These are phyloP conservation scores for Fusarium graminum DNA, from an alignment of 2,329 filamentous ascomycete genomes.

Conservation along the genomic window DNA sequence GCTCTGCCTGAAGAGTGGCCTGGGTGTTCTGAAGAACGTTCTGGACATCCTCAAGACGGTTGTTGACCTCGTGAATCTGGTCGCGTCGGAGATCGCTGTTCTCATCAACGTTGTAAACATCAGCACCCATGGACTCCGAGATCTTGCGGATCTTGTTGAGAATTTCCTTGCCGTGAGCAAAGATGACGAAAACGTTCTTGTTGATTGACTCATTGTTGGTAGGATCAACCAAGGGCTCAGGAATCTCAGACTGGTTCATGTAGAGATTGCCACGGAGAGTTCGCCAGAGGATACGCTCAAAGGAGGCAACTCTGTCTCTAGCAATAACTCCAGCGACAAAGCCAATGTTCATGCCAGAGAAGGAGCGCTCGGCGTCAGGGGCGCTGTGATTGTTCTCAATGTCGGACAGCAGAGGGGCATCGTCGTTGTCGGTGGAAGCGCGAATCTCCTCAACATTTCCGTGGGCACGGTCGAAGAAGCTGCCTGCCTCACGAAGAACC, in stretches of 20 bases:
- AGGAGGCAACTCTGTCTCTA: constrained; percentile 91
- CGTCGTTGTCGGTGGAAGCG: constrained; percentile 88
- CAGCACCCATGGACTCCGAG: constrained; percentile 94
- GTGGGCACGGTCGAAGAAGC: constrained; percentile 96
- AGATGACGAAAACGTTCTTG: constrained; percentile 99
- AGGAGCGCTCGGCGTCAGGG: constrained; percentile 82
- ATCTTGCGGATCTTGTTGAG: constrained; percentile 99
- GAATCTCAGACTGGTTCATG: constrained; percentile 99
- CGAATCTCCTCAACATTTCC: constrained; percentile 97
- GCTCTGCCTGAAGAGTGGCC: constrained; percentile 90
- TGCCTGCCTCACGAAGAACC: constrained; percentile 94
- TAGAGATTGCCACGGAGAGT: constrained; percentile 97
- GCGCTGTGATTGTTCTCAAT: constrained; percentile 83
- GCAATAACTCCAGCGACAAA: constrained; percentile 97
- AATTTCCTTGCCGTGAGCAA: constrained; percentile 98
- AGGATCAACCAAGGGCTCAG: constrained; percentile 91
- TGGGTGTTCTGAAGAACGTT: constrained; percentile 97
- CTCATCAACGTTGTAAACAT: constrained; percentile 97
- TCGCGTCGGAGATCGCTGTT: constrained; percentile 95
- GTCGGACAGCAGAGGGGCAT: constrained; percentile 92
- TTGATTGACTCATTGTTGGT: constrained; percentile 90
- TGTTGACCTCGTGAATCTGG: constrained; percentile 98
- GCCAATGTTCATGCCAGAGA: constrained; percentile 98
- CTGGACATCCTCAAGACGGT: constrained; percentile 87
- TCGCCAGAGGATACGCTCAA: constrained; percentile 97